Conservation (phyloP, 441 rosid species). For the Gossypium davidsonii region DNA sequence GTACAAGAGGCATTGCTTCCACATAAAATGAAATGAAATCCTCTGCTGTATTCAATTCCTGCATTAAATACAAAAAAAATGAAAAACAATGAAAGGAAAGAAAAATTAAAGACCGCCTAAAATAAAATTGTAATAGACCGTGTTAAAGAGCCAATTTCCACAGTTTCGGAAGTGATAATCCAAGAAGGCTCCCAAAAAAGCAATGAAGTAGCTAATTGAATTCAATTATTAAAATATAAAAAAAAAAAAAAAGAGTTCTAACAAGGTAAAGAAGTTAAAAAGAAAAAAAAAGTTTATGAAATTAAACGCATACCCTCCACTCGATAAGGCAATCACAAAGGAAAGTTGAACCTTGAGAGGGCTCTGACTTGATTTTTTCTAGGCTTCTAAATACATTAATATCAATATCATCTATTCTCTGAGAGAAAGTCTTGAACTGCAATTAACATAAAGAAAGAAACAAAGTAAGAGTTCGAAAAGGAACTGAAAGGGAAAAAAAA, state of each 20-base stretch:
- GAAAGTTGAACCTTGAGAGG: constrained; percentile 77
- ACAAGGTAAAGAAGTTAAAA: neutral
- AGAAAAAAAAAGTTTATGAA: neutral
- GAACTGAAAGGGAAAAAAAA: neutral
- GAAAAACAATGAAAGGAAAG: neutral
- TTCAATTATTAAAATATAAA: neutral
- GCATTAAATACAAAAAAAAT: constrained; percentile 17
- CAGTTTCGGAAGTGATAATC: neutral
- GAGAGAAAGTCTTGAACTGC: constrained; percentile 71
- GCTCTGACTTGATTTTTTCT: constrained; percentile 57
- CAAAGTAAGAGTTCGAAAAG: neutral
- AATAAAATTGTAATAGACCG: neutral
- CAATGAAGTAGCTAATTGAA: neutral
- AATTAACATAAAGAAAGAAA: constrained; percentile 9
- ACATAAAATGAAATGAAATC: constrained; percentile 80
- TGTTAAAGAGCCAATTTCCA: neutral
- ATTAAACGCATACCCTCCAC: constrained; percentile 66
- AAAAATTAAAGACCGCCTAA: neutral
- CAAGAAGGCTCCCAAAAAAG: neutral
- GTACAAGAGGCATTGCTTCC: constrained; percentile 68
- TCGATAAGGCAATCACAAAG: constrained; percentile 73
- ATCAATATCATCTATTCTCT: constrained; percentile 69
- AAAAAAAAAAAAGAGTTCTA: neutral
- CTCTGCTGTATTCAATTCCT: constrained; percentile 93
- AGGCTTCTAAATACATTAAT: constrained; percentile 66